A percentile compares a stretch with the other conserved stretches of the same genome.
Conservation (phyloP, 768 basidiomycete species). For the Mycena epipterygia region DNA sequence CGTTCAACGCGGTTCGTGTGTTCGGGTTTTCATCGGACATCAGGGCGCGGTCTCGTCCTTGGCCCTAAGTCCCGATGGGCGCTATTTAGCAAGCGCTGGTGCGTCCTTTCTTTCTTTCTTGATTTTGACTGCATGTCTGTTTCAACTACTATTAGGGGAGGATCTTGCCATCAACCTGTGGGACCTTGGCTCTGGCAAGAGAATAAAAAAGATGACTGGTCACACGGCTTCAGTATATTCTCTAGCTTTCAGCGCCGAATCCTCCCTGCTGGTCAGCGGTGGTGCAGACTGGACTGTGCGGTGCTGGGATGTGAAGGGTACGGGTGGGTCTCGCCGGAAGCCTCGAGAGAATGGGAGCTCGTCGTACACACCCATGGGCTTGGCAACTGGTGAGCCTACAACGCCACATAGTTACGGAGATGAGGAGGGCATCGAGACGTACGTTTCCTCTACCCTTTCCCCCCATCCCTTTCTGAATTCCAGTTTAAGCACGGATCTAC, state of each 20-base stretch:
- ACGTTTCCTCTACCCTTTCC: slow-evolving; percentile 45
- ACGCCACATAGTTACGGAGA: slow-evolving; percentile 56
- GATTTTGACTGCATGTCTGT: slow-evolving; percentile 11
- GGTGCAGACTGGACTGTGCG: slow-evolving; percentile 96
- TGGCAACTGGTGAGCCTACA: slow-evolving; percentile 49
- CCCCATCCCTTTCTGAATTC: background rate
- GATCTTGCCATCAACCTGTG: slow-evolving; percentile 96
- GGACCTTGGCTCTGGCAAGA: slow-evolving; percentile 95
- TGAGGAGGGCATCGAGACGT: slow-evolving; percentile 81
- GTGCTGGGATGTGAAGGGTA: slow-evolving; percentile 95
- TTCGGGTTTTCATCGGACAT: slow-evolving; percentile 96
- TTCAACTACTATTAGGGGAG: slow-evolving; percentile 66
- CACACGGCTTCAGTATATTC: slow-evolving; percentile 93
- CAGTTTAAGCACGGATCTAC: slow-evolving; percentile 76
- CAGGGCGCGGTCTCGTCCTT: slow-evolving; percentile 89
- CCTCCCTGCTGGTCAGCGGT: slow-evolving; percentile 90
- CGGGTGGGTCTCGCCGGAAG: slow-evolving; percentile 75
- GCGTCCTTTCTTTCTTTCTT: slow-evolving; percentile 14
- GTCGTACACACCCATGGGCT: slow-evolving; percentile 36
- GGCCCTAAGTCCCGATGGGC: slow-evolving; percentile 94
- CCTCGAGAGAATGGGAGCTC: slow-evolving; percentile 67
- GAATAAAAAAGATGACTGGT: slow-evolving; percentile 96
- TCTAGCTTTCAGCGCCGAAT: slow-evolving; percentile 93
- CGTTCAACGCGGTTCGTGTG: slow-evolving; percentile 93
- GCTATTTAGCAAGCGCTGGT: slow-evolving; percentile 94